These are phyloP conservation scores for Eutrema salsugineum DNA, from an alignment of 441 rosid genomes.

Conservation along the genomic window DNA sequence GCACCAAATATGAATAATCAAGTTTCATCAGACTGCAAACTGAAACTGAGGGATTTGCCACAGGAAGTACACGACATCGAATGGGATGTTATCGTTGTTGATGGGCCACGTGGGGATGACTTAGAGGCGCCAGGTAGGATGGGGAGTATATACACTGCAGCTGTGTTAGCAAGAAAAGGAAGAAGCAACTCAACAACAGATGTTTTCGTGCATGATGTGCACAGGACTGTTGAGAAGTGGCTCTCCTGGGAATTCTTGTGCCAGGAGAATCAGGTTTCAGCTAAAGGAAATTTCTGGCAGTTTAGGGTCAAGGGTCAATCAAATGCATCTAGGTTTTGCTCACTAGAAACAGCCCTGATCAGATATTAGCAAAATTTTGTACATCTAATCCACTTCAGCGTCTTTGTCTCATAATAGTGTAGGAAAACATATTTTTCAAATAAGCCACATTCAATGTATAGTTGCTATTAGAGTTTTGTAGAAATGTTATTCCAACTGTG, in stretches of 20 bases:
- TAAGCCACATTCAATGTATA: background rate
- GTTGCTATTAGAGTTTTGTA: background rate
- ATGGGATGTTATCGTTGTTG: slow-evolving; percentile 68
- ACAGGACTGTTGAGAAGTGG: slow-evolving; percentile 60
- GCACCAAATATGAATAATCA: slow-evolving; percentile 25
- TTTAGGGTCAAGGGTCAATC: slow-evolving; percentile 40
- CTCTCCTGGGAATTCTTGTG: slow-evolving; percentile 69
- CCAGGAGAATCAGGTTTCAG: slow-evolving; percentile 54
- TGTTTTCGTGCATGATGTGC: slow-evolving; percentile 58
- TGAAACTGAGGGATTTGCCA: slow-evolving; percentile 47
- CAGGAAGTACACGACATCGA: slow-evolving; percentile 38
- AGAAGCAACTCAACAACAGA: slow-evolving; percentile 40
- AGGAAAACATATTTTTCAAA: background rate
- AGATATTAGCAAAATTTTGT: slow-evolving; percentile 14
- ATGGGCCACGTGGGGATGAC: slow-evolving; percentile 51
- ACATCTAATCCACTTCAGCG: background rate
- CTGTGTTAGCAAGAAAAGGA: slow-evolving; percentile 46
- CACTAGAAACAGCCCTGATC: slow-evolving; percentile 28
- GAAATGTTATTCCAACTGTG: background rate
- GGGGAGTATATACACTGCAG: slow-evolving; percentile 56
- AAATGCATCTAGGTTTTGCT: slow-evolving; percentile 62
- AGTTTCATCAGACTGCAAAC: slow-evolving; percentile 37
- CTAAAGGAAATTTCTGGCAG: slow-evolving; percentile 56
- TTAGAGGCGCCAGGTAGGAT: slow-evolving; percentile 63
- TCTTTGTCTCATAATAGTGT: background rate